phyloP scores from a whole-genome alignment of 441 rosid genomes.

The Eutrema salsugineum region DNA sequence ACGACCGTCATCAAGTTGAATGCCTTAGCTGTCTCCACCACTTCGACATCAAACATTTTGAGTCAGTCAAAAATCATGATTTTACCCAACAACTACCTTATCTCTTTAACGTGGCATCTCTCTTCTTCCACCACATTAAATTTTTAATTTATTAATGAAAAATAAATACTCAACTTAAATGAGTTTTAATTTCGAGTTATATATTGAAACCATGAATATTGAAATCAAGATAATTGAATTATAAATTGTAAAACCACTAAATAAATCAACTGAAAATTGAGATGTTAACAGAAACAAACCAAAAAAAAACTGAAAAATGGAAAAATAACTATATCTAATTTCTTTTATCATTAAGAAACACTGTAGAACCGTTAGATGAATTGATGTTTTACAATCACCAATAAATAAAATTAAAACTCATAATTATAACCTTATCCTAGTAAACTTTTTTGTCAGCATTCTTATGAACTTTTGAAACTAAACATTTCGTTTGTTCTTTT shows the following conservation, averaged over 20 bases:
- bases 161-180: not conserved
- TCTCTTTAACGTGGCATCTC: constrained; percentile 15
- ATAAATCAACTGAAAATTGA: no score
- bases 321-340: no score
- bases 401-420: not conserved
- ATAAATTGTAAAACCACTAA: no score
- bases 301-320: no score
- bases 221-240: no score
- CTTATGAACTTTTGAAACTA: not conserved
- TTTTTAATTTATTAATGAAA: not conserved
- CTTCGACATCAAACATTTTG: constrained; percentile 8
- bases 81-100: constrained; percentile 18
- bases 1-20: constrained; percentile 6
- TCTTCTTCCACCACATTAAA: not conserved
- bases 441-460: not conserved
- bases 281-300: no score
- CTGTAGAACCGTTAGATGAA: not conserved
- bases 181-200: not conserved
- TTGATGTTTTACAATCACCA: not conserved
- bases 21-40: constrained; percentile 26
- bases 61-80: constrained; percentile 21
- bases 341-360: no score
- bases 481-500: not conserved
- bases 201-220: no score
- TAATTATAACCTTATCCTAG: not conserved